Evolutionary conservation across 2,329 filamentous ascomycete genomes (phyloP).

Genomic region (Arthrobotrys sphaeroides): DNA sequence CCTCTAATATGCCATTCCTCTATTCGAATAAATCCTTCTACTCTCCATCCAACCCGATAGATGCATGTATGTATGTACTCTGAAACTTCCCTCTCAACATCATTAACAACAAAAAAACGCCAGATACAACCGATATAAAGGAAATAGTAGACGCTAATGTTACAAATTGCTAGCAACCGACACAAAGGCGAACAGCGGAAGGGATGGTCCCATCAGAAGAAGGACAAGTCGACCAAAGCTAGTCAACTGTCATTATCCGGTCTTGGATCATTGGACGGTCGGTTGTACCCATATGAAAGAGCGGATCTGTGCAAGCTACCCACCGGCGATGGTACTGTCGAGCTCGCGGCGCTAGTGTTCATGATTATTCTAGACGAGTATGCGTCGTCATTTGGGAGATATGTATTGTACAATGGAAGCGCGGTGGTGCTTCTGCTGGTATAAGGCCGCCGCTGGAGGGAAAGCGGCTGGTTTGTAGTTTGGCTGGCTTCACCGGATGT

Average conservation of each 20-base stretch:
- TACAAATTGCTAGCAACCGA: not conserved
- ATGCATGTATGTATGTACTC: not conserved
- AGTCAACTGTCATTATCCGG: constrained; percentile 36
- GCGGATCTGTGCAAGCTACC: not conserved
- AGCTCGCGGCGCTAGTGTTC: not conserved
- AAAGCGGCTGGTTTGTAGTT: constrained; percentile 7
- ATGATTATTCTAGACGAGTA: constrained; percentile 28
- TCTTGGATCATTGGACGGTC: not conserved
- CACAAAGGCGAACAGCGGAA: not conserved
- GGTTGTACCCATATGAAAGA: not conserved
- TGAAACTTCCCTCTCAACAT: not conserved
- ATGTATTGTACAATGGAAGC: constrained; percentile 34
- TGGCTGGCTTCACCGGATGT: not conserved
- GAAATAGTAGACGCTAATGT: constrained; percentile 15
- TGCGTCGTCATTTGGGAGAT: constrained; percentile 20
- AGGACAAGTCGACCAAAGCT: constrained; percentile 24
- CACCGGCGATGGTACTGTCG: constrained; percentile 4
- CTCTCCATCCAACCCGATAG: not conserved
- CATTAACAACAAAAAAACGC: not conserved
- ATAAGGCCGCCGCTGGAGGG: constrained; percentile 32
- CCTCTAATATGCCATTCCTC: not conserved
- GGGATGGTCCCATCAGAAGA: constrained; percentile 4
- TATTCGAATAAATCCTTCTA: not conserved
- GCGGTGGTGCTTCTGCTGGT: constrained; percentile 38
- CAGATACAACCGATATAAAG: not conserved